Conservation (phyloP, 2,329 filamentous ascomycete genomes). For the Trichoderma atroviride region DNA sequence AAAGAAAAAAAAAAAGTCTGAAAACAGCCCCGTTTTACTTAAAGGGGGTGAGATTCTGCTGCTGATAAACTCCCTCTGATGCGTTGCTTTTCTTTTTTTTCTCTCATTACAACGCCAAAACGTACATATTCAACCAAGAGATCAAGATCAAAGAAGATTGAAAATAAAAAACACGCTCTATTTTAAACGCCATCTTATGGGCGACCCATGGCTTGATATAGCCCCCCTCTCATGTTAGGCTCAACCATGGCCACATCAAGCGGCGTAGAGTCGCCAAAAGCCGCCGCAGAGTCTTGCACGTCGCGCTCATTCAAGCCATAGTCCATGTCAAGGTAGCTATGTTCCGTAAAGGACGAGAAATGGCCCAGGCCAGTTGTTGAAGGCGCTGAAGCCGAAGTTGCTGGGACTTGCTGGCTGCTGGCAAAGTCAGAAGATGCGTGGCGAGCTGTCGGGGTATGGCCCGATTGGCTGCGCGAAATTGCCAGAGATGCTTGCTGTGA, state of each 20-base stretch:
- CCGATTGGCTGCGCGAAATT: conserved; percentile 21
- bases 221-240: conserved; percentile 31
- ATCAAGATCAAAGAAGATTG: too few species aligned
- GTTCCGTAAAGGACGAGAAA: conserved; percentile 31
- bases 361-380: conserved; percentile 27
- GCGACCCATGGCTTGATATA: conserved; percentile 34
- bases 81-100: neutral
- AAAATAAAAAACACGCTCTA: neutral
- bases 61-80: neutral
- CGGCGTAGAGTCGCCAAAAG: conserved; percentile 31
- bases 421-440: conserved; percentile 26
- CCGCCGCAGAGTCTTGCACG: conserved; percentile 29
- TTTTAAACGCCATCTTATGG: conserved; percentile 13
- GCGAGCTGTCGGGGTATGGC: conserved; percentile 23
- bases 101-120: neutral
- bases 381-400: conserved; percentile 26
- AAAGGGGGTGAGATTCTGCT: neutral
- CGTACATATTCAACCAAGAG: neutral
- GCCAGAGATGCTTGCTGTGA: conserved; percentile 25
- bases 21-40: neutral
- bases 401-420: conserved; percentile 29
- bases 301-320: conserved; percentile 32
- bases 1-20: neutral
- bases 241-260: conserved; percentile 32
- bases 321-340: conserved; percentile 35